Percentiles rank a stretch among this genome's conserved stretches.
Conservation (phyloP, 352 stramenopile species). For the Globisporangium megalacanthum region DNA sequence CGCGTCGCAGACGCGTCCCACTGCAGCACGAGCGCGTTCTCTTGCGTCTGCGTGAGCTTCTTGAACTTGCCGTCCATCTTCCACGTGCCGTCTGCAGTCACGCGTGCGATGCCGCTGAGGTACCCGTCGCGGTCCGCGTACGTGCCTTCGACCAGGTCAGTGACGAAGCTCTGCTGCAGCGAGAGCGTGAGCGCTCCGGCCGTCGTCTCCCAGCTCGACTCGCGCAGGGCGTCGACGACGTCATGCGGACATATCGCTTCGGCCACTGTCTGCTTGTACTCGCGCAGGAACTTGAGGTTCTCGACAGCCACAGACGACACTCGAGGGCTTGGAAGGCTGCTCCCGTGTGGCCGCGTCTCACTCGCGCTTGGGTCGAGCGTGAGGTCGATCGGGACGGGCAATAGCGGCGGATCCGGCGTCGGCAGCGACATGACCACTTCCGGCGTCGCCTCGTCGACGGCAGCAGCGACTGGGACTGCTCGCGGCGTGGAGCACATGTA, state of each 20-base stretch:
- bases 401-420: constrained; percentile 17
- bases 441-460: constrained; percentile 14
- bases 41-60: constrained; percentile 56
- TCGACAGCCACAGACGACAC: constrained; percentile 21
- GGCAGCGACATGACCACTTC: constrained; percentile 30
- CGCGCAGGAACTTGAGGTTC: constrained; percentile 41
- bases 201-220: constrained; percentile 68
- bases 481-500: constrained; percentile 67
- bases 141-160: constrained; percentile 62
- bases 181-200: constrained; percentile 44
- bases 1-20: constrained; percentile 49
- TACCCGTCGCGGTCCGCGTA: constrained; percentile 72
- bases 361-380: constrained; percentile 20
- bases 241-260: constrained; percentile 27
- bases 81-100: constrained; percentile 49
- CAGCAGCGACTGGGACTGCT: constrained; percentile 32
- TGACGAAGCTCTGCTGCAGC: constrained; percentile 39
- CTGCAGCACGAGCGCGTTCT: constrained; percentile 63
- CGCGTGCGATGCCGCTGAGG: constrained; percentile 44
- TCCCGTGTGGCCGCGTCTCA: constrained; percentile 5
- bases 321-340: background rate
- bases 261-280: constrained; percentile 44
- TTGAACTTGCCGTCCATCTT: constrained; percentile 70
- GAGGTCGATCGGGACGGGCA: constrained; percentile 29
- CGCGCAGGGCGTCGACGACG: constrained; percentile 22